Percentiles rank a stretch among this genome's conserved stretches.
Conservation (phyloP, 345 rosid species). For the Dipteronia dyeriana region DNA sequence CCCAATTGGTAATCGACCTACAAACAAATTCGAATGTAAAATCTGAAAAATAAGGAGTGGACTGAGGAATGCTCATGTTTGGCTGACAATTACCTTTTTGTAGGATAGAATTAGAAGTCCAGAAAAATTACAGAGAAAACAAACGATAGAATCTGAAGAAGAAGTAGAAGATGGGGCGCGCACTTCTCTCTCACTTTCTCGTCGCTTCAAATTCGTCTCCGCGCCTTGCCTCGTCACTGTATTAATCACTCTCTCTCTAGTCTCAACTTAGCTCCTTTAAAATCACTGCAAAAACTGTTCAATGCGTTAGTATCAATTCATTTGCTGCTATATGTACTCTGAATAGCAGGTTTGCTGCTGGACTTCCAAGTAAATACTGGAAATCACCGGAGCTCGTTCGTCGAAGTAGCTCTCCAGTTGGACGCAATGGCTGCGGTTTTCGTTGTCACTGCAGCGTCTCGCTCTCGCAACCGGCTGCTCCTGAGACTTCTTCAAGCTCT, state of each 20-base stretch:
- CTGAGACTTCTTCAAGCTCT: slow-evolving; percentile 38
- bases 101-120: slow-evolving; percentile 1
- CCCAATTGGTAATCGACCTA: too few relatives aligned
- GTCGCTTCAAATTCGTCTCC: slow-evolving; percentile 43
- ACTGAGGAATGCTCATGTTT: background rate
- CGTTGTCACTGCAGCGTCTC: slow-evolving; percentile 54
- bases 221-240: slow-evolving; percentile 48
- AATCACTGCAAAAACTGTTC: background rate
- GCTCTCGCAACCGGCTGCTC: slow-evolving; percentile 33
- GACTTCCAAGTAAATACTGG: slow-evolving; percentile 26
- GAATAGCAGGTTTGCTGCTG: slow-evolving; percentile 30
- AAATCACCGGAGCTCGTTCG: slow-evolving; percentile 12
- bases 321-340: background rate
- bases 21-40: too few relatives aligned
- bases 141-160: background rate
- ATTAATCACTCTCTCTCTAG: slow-evolving; percentile 16
- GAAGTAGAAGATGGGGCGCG: slow-evolving; percentile 38
- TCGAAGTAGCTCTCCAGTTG: background rate
- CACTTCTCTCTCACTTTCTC: slow-evolving; percentile 45
- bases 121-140: background rate
- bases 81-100: background rate
- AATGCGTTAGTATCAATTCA: background rate
- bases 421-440: slow-evolving; percentile 21
- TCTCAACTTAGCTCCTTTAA: background rate
- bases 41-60: background rate